phyloP scores from a whole-genome alignment of 1,284 basidiomycete genomes.

The Tilletia caries region DNA sequence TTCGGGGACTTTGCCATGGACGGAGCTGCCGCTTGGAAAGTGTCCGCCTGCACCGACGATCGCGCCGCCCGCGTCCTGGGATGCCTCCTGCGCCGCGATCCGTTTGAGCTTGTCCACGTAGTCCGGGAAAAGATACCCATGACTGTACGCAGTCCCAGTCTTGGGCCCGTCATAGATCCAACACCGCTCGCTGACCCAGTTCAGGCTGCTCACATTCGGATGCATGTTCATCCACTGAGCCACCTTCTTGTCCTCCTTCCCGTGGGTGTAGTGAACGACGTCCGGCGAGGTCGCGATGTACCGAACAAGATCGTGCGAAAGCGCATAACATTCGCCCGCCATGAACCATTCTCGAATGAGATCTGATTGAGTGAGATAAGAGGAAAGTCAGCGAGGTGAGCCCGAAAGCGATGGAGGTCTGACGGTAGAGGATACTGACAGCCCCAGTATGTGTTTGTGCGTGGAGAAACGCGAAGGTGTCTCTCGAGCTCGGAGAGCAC shows the following conservation, averaged over 20 bases:
- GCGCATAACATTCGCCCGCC: slow-evolving; percentile 90
- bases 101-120: slow-evolving; percentile 68
- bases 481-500: slow-evolving; percentile 50
- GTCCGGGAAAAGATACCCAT: slow-evolving; percentile 95
- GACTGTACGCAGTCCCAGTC: slow-evolving; percentile 80
- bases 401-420: neutral
- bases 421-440: slow-evolving; percentile 21
- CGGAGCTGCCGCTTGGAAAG: neutral
- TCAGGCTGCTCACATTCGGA: slow-evolving; percentile 72
- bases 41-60: neutral
- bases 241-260: slow-evolving; percentile 90
- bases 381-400: neutral
- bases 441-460: slow-evolving; percentile 50
- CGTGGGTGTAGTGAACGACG: slow-evolving; percentile 68
- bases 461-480: slow-evolving; percentile 46
- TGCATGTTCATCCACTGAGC: slow-evolving; percentile 89
- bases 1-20: neutral
- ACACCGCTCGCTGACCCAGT: slow-evolving; percentile 87
- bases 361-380: slow-evolving; percentile 56
- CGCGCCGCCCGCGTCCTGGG: neutral
- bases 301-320: slow-evolving; percentile 84
- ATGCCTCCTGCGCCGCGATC: slow-evolving; percentile 34
- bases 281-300: slow-evolving; percentile 75
- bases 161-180: slow-evolving; percentile 99
- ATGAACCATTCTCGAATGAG: slow-evolving; percentile 91